Percentiles rank a stretch among this genome's conserved stretches.
phyloP scores from a whole-genome alignment of 768 basidiomycete species.

The Clitopilus passeckerianus region DNA sequence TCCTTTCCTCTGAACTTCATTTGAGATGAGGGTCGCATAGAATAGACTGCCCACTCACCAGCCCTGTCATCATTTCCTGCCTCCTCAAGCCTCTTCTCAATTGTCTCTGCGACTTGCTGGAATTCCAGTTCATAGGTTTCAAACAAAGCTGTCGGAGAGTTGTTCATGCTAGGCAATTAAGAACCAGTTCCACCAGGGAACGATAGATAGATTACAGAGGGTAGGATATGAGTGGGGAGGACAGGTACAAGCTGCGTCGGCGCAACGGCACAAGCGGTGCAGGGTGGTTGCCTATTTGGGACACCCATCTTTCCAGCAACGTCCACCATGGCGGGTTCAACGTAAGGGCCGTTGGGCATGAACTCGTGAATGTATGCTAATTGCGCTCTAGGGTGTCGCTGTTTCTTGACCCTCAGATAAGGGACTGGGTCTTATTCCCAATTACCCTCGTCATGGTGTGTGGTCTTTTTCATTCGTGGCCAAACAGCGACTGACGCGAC shows the following conservation, averaged over 20 bases:
- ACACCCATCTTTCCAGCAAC: slow-evolving; percentile 3
- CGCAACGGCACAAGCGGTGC: background rate
- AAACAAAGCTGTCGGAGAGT: slow-evolving; percentile 80
- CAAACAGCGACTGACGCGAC: slow-evolving; percentile 1
- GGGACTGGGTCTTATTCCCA: slow-evolving; percentile 92
- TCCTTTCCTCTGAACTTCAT: slow-evolving; percentile 62
- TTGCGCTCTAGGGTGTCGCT: slow-evolving; percentile 38
- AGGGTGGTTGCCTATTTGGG: slow-evolving; percentile 6
- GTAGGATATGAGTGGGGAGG: background rate
- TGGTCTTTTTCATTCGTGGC: slow-evolving; percentile 6
- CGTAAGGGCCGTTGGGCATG: slow-evolving; percentile 28
- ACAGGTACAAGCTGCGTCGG: background rate
- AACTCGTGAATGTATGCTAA: background rate
- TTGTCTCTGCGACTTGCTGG: slow-evolving; percentile 69
- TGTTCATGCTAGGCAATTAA: slow-evolving; percentile 53
- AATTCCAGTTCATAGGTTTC: slow-evolving; percentile 94
- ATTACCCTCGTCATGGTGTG: slow-evolving; percentile 96
- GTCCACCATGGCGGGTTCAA: slow-evolving; percentile 37
- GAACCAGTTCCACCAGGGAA: slow-evolving; percentile 26
- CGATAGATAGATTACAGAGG: background rate
- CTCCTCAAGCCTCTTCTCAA: slow-evolving; percentile 73
- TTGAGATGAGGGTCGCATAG: background rate
- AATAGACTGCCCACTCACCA: slow-evolving; percentile 36
- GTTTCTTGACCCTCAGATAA: slow-evolving; percentile 92
- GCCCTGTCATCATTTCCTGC: slow-evolving; percentile 57